Evolutionary conservation across 331 rosid genomes (phyloP), one percentile per base, ranked within the genome.

Genomic region (Quercus lobata): DNA sequence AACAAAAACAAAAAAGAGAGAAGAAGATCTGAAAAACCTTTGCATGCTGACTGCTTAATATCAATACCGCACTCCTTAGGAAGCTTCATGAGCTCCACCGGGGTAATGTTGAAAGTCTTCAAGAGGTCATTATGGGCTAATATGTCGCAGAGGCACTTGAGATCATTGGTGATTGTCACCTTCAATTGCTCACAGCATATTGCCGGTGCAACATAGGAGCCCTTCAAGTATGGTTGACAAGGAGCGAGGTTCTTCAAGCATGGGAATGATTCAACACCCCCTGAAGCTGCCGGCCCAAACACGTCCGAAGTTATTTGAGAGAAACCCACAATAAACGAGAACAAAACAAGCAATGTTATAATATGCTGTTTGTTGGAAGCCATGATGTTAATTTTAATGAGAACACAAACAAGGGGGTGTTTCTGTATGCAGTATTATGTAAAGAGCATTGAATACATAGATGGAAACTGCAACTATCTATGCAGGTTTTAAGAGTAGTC

Each of bases 231-330:
- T 16, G 24, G 35, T 9, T 87, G 80, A 32, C 97, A 92, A 0
- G 97, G 90, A 29, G 87, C 25, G 49, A 92, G 57, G 60, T 83
- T 82, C 57, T 76, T 74, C 80, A 92, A 22, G 89, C 95, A 92
- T 57, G 80, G 57, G 69, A 83, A 41, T 53, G 79, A 16, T 30
- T 7, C 55, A 18, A 44, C 29, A 41, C 22, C 25, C 32, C 25
- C 75, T 18, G 73, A 55, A 16, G 18, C 57, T 6, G 66, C 62
- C 1, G 53, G 58, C 1, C 81, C 11, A 49, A 78, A 24, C 0
- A 24, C 35, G 1, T 41, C 53, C 5, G 72, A 29, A 11, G 0
- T 12, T 3, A 4, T 11, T 19, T 70, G 24, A 21, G 77, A 79
- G 32, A 68, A 69, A 16, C 77, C 87, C 56, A 34, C 52, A 19